Percentiles rank a stretch among this genome's conserved stretches.
Conservation (phyloP, 2,329 filamentous ascomycete species). For the Moelleriella libera region DNA sequence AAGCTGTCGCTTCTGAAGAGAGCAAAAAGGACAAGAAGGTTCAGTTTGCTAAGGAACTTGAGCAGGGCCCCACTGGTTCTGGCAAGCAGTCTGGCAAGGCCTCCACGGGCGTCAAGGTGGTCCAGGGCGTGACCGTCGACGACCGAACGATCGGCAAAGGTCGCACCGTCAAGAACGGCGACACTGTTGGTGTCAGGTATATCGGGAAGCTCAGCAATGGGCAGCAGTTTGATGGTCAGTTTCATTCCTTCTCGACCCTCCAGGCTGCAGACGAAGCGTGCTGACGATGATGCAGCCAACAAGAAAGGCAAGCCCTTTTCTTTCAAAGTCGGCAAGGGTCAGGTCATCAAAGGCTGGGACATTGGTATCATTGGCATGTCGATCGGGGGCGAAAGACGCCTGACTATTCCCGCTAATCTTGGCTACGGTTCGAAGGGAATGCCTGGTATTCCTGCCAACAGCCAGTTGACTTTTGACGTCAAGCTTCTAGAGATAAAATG, state of each 20-base stretch:
- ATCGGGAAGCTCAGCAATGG: conserved; percentile 93
- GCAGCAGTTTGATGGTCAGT: conserved; percentile 87
- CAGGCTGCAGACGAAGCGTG: neutral
- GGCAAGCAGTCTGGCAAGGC: conserved; percentile 29
- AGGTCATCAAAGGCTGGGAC: conserved; percentile 99
- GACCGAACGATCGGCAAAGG: conserved; percentile 88
- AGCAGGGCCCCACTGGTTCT: conserved; percentile 82
- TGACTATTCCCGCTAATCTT: conserved; percentile 75
- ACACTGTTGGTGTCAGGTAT: conserved; percentile 88
- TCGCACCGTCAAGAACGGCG: conserved; percentile 74
- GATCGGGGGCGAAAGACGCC: conserved; percentile 81
- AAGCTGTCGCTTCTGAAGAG: conserved; percentile 53
- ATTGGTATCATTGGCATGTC: conserved; percentile 86
- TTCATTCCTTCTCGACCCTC: neutral
- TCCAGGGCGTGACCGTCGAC: conserved; percentile 84
- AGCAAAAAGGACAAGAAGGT: conserved; percentile 75
- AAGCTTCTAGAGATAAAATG: conserved; percentile 78
- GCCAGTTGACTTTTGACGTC: conserved; percentile 81
- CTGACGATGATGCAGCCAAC: conserved; percentile 50
- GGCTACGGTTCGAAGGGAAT: conserved; percentile 79
- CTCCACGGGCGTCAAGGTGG: conserved; percentile 56
- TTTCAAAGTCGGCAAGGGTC: conserved; percentile 86
- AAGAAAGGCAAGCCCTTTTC: conserved; percentile 97
- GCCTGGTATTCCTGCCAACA: conserved; percentile 83
- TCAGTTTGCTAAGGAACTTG: conserved; percentile 96